These are phyloP conservation scores for Ophiostoma angusticollis DNA, from an alignment of 2,329 filamentous ascomycete species.

Conservation along the genomic window DNA sequence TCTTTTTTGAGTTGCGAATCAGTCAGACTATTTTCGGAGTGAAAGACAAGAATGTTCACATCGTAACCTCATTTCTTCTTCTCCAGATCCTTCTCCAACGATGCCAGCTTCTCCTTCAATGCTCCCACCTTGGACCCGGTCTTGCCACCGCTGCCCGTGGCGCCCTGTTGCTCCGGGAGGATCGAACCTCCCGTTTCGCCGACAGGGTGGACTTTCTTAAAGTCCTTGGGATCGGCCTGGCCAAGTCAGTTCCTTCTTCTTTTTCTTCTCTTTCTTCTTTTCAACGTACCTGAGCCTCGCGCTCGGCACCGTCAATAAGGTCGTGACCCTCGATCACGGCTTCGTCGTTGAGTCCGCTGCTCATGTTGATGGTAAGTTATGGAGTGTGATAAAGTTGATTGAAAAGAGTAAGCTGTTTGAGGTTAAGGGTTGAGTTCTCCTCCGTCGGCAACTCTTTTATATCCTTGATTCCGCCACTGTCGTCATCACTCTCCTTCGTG, in stretches of 20 bases:
- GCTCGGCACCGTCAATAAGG: slow-evolving; percentile 4
- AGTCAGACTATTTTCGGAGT: too few species aligned
- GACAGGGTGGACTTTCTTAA: slow-evolving; percentile 4
- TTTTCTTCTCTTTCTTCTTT: not conserved
- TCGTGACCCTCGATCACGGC: slow-evolving; percentile 3
- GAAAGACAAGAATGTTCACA: too few species aligned
- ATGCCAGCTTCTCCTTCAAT: too few species aligned
- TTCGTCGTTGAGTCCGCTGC: slow-evolving; percentile 3
- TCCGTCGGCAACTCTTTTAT: too few species aligned
- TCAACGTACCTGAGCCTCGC: not conserved
- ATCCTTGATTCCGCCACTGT: too few species aligned
- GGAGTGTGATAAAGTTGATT: not conserved
- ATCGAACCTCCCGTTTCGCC: slow-evolving; percentile 1
- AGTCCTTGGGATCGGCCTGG: slow-evolving; percentile 4
- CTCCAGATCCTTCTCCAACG: too few species aligned
- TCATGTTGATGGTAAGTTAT: not conserved
- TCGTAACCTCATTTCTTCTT: too few species aligned
- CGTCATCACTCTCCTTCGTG: too few species aligned
- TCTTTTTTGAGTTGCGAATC: too few species aligned
- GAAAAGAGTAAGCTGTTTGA: not conserved
- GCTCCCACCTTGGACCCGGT: too few species aligned
- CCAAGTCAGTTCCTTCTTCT: not conserved
- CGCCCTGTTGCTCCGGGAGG: not conserved
- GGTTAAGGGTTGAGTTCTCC: not conserved
- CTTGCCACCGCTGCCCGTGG: not conserved